A percentile compares a stretch with the other conserved stretches of the same genome.
These are phyloP conservation scores for Colletotrichum tofieldiae DNA, from an alignment of 2,329 filamentous ascomycete species.

Conservation along the genomic window DNA sequence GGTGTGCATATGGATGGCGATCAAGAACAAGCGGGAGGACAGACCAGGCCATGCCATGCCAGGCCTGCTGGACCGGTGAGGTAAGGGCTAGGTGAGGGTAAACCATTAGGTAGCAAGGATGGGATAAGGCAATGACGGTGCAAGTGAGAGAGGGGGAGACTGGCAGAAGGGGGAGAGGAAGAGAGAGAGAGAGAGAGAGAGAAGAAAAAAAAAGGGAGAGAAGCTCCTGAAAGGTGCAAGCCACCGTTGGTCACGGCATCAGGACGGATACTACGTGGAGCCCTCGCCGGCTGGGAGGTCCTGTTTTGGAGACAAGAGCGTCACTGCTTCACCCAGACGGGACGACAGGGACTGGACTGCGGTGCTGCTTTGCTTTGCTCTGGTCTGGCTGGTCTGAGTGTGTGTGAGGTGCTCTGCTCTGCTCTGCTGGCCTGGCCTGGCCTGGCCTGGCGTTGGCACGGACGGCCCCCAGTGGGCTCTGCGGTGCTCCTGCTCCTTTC, in stretches of 20 bases:
- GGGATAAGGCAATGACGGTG: neutral
- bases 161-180: neutral
- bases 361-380: conserved; percentile 2
- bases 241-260: neutral
- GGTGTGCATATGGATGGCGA: neutral
- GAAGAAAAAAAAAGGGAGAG: neutral
- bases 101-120: neutral
- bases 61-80: conserved; percentile 4
- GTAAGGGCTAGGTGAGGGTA: neutral
- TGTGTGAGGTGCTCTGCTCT: neutral
- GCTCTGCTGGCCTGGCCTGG: conserved; percentile 4
- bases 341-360: neutral
- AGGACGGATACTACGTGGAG: neutral
- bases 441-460: conserved; percentile 36
- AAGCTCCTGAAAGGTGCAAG: conserved; percentile 1
- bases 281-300: conserved; percentile 21
- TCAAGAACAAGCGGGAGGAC: neutral
- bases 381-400: neutral
- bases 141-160: neutral
- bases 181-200: neutral
- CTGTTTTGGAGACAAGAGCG: conserved; percentile 39
- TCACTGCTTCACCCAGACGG: conserved; percentile 35
- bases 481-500: conserved; percentile 37
- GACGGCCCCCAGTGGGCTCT: conserved; percentile 38
- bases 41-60: neutral